Conservation (phyloP, 345 rosid species). For the Ceriops zippeliana region DNA sequence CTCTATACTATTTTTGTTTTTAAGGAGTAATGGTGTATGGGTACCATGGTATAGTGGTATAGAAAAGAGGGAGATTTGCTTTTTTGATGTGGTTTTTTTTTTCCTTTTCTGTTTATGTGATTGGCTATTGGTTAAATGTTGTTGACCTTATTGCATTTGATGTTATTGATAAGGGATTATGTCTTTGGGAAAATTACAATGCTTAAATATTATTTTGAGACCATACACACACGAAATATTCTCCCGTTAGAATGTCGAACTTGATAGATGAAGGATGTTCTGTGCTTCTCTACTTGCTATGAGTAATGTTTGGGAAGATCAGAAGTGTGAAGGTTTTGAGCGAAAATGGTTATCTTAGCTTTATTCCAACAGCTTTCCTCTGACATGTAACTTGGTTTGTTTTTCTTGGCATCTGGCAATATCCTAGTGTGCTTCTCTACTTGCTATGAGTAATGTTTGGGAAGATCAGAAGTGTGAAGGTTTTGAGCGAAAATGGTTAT, state of each 20-base stretch:
- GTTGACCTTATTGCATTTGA: slow-evolving; percentile 5
- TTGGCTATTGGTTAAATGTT: slow-evolving; percentile 1
- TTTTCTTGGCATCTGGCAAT: too few species aligned
- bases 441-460: too few species aligned
- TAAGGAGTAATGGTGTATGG: slow-evolving; percentile 16
- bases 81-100: slow-evolving; percentile 21
- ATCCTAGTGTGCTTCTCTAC: too few species aligned
- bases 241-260: background rate
- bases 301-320: too few species aligned
- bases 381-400: too few species aligned
- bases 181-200: background rate
- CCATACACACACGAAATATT: background rate
- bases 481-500: too few species aligned
- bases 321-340: too few species aligned
- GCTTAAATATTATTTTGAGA: background rate
- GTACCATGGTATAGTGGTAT: slow-evolving; percentile 47
- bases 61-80: slow-evolving; percentile 43
- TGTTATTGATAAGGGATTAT: slow-evolving; percentile 1
- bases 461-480: too few species aligned
- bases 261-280: too few species aligned
- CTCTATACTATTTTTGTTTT: slow-evolving; percentile 16
- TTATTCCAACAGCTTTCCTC: too few species aligned
- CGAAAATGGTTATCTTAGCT: too few species aligned
- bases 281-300: too few species aligned
- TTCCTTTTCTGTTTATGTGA: background rate